Percentiles rank a stretch among this genome's conserved stretches.
These are phyloP conservation scores for Colletotrichum liaoningense DNA, from an alignment of 2,329 filamentous ascomycete species.

Conservation along the genomic window DNA sequence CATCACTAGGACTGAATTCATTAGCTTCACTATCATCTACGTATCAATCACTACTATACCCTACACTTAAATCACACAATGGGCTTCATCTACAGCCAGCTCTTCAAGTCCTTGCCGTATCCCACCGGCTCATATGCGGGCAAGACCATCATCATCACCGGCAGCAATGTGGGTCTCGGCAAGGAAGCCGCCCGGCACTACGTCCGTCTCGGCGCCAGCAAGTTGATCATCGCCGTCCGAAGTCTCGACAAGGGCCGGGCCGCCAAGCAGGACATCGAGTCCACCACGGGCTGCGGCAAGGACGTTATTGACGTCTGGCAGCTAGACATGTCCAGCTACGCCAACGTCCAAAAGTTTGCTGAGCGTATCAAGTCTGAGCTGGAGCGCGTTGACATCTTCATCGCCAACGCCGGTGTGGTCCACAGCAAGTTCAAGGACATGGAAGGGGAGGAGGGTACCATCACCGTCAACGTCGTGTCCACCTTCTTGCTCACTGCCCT, in stretches of 20 bases:
- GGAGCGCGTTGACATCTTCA: slow-evolving; percentile 54
- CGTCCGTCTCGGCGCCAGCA: slow-evolving; percentile 31
- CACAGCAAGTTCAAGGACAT: slow-evolving; percentile 44
- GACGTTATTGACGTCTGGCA: slow-evolving; percentile 59
- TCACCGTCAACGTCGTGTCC: slow-evolving; percentile 65
- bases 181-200: slow-evolving; percentile 48
- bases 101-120: slow-evolving; percentile 34
- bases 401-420: slow-evolving; percentile 56
- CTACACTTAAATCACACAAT: not conserved
- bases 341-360: slow-evolving; percentile 58
- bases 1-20: no score
- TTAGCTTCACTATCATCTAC: not conserved
- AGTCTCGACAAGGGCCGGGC: slow-evolving; percentile 35
- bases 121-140: slow-evolving; percentile 40
- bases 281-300: slow-evolving; percentile 37
- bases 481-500: slow-evolving; percentile 62
- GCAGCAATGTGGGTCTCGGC: slow-evolving; percentile 48
- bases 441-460: slow-evolving; percentile 59
- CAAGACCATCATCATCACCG: slow-evolving; percentile 49
- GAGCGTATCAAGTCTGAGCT: slow-evolving; percentile 47
- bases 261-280: slow-evolving; percentile 51
- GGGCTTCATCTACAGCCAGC: slow-evolving; percentile 30
- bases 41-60: not conserved
- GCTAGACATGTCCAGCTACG: slow-evolving; percentile 60
- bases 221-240: slow-evolving; percentile 37